Conservation (phyloP, 1,284 basidiomycete species). For the Sanghuangporus weigelae region DNA sequence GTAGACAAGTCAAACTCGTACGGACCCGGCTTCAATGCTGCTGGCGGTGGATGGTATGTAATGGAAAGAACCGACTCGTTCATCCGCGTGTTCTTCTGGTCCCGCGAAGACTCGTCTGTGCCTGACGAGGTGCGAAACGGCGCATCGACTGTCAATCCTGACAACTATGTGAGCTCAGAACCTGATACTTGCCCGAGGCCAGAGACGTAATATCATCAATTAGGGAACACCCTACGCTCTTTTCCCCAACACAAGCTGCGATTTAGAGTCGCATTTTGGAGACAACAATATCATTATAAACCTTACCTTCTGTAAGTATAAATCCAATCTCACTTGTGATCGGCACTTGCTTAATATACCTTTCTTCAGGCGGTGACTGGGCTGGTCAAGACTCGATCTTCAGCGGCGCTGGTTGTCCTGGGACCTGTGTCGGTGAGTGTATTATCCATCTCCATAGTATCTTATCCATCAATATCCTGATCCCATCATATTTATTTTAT, state of each 20-base stretch:
- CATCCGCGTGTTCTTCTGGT: conserved; percentile 51
- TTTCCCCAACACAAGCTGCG: conserved; percentile 50
- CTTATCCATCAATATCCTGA: neutral
- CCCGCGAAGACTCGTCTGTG: conserved; percentile 32
- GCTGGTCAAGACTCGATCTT: conserved; percentile 6
- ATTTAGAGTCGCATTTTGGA: conserved; percentile 46
- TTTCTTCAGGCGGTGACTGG: conserved; percentile 17
- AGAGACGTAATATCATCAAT: neutral
- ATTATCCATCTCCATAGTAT: neutral
- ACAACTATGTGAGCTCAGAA: conserved; percentile 37
- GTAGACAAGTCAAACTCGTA: conserved; percentile 42
- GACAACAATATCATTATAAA: conserved; percentile 60
- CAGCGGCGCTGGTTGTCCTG: conserved; percentile 5
- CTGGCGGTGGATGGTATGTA: conserved; percentile 60
- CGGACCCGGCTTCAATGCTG: conserved; percentile 54
- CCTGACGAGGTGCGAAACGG: conserved; percentile 37
- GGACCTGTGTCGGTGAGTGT: conserved; percentile 11
- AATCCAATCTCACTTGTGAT: neutral
- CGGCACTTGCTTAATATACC: neutral
- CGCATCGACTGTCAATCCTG: conserved; percentile 38
- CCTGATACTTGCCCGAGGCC: neutral
- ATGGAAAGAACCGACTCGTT: conserved; percentile 43
- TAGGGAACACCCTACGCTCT: conserved; percentile 48
- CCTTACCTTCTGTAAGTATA: conserved; percentile 39
- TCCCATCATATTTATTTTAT: neutral